Percentiles rank a stretch among this genome's conserved stretches.
Evolutionary conservation across 306 rosid genomes (phyloP).

Genomic region (Alnus glutinosa): DNA sequence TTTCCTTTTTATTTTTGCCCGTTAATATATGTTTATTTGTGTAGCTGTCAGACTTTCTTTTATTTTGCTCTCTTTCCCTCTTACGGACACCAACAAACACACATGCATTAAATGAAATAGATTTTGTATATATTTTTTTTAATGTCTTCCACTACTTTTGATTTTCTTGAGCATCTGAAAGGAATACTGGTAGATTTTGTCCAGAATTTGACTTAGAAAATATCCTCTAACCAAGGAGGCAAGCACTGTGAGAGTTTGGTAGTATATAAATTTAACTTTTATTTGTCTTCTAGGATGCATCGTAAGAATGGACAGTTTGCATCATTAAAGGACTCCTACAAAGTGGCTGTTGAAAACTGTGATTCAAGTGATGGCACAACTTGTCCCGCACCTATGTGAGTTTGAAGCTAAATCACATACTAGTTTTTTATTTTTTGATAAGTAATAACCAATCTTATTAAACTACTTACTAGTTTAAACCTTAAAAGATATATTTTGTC

Average conservation of each 20-base stretch:
- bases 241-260: slow-evolving; percentile 30
- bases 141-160: not conserved
- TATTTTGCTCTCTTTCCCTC: not conserved
- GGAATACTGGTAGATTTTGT: not conserved
- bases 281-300: slow-evolving; percentile 56
- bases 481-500: not conserved
- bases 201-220: not conserved
- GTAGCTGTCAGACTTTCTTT: not conserved
- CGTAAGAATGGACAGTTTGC: slow-evolving; percentile 86
- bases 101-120: not conserved
- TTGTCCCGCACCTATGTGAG: slow-evolving; percentile 62
- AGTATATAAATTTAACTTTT: slow-evolving; percentile 12
- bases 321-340: slow-evolving; percentile 56
- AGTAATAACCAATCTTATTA: no score
- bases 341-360: slow-evolving; percentile 46
- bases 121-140: not conserved
- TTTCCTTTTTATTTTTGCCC: not conserved
- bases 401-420: slow-evolving; percentile 22
- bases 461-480: slow-evolving; percentile 14
- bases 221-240: slow-evolving; percentile 4
- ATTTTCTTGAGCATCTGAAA: not conserved
- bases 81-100: not conserved
- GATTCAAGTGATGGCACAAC: slow-evolving; percentile 57
- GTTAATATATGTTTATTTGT: not conserved
- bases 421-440: no score